phyloP scores from a whole-genome alignment of 1,139 yeast species.

The Lodderomyces orthopsilosis region DNA sequence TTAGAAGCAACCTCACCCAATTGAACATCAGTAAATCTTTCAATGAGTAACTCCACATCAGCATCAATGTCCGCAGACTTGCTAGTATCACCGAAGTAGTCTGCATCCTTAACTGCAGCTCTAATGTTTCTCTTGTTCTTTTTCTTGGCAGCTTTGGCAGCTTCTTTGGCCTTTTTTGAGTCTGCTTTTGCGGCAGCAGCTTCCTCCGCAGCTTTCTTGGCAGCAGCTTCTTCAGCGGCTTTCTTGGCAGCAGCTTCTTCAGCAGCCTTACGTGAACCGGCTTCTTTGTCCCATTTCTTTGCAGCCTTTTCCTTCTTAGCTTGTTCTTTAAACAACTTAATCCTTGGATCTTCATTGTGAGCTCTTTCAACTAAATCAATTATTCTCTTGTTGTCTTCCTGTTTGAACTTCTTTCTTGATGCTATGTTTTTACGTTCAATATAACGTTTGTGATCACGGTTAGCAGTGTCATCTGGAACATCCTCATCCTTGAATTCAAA shows the following conservation, averaged over 20 bases:
- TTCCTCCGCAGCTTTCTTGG: conserved; percentile 73
- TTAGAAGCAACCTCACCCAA: conserved; percentile 68
- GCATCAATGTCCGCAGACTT: conserved; percentile 68
- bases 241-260: conserved; percentile 78
- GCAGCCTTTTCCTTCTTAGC: conserved; percentile 95
- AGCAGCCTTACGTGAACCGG: conserved; percentile 95
- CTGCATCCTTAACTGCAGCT: conserved; percentile 76
- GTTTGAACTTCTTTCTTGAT: conserved; percentile 95
- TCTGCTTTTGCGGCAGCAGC: conserved; percentile 66
- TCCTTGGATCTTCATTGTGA: conserved; percentile 88
- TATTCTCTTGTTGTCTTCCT: conserved; percentile 92
- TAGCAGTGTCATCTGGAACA: conserved; percentile 98
- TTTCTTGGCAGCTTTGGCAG: conserved; percentile 96
- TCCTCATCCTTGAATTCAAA: conserved; percentile 98
- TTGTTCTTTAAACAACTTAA: conserved; percentile 85
- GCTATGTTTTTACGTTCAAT: conserved; percentile 96
- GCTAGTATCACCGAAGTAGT: conserved; percentile 76
- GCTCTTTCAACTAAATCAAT: conserved; percentile 88
- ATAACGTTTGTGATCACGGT: conserved; percentile 99
- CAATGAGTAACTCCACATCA: conserved; percentile 78
- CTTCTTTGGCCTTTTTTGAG: conserved; percentile 92
- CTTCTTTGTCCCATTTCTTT: conserved; percentile 97
- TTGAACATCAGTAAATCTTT: conserved; percentile 72
- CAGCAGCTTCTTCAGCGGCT: conserved; percentile 80
- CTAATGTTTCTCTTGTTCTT: conserved; percentile 94